Percentiles rank a stretch among this genome's conserved stretches.
Conservation (phyloP, 106 monocot species). For the Apostasia shenzhenica region DNA sequence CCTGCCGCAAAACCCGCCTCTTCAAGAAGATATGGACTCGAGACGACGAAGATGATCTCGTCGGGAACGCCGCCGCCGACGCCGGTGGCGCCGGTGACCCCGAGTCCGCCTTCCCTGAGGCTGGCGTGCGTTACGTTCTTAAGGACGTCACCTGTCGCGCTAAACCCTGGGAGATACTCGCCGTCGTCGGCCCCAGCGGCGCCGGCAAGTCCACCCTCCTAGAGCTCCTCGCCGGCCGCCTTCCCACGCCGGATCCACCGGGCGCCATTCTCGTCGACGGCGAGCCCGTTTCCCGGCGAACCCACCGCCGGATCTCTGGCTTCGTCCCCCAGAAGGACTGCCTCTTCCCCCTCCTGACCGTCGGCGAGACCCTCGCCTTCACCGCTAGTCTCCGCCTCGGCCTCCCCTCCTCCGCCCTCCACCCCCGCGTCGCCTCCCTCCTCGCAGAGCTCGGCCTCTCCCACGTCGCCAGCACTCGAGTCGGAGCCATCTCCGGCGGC, state of each 20-base stretch:
- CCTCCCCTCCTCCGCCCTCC: constrained; percentile 1
- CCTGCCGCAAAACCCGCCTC: constrained; percentile 9
- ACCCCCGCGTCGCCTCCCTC: constrained; percentile 31
- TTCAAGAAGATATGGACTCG: constrained; percentile 34
- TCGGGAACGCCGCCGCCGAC: neutral
- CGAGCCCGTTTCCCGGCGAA: constrained; percentile 13
- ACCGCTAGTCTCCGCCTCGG: constrained; percentile 51
- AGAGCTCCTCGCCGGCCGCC: constrained; percentile 65
- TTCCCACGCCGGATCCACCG: constrained; percentile 15
- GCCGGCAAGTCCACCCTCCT: constrained; percentile 92
- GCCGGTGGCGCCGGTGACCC: neutral
- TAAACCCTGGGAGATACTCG: constrained; percentile 68
- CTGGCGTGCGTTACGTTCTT: constrained; percentile 35
- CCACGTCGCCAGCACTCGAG: constrained; percentile 31
- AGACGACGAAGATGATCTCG: constrained; percentile 5
- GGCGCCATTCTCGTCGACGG: constrained; percentile 38
- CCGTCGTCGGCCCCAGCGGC: constrained; percentile 88
- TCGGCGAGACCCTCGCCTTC: constrained; percentile 70
- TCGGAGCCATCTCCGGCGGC: constrained; percentile 73
- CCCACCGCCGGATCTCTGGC: constrained; percentile 47
- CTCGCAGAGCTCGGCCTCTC: constrained; percentile 57
- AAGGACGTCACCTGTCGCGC: constrained; percentile 61
- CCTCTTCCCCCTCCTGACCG: constrained; percentile 87
- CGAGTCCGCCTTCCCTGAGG: neutral
- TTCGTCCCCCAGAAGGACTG: constrained; percentile 67